These are phyloP conservation scores for Dothistroma septosporum DNA, from an alignment of 2,329 filamentous ascomycete genomes.

Conservation along the genomic window DNA sequence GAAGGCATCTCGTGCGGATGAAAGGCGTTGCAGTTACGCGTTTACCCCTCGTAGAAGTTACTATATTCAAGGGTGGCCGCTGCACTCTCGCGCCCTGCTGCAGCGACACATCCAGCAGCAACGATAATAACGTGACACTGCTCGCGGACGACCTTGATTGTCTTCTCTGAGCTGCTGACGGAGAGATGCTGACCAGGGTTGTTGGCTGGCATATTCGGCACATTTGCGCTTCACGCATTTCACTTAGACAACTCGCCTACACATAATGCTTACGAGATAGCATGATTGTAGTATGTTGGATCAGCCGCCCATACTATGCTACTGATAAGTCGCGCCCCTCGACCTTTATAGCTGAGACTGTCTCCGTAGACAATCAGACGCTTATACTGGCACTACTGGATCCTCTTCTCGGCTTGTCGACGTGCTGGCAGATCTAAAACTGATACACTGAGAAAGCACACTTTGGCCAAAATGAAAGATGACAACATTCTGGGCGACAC, in stretches of 20 bases:
- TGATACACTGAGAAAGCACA: too few species aligned
- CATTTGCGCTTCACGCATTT: too few species aligned
- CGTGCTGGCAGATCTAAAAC: background rate
- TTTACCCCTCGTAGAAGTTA: background rate
- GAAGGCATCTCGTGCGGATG: too few species aligned
- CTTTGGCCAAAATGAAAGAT: too few species aligned
- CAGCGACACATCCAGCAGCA: too few species aligned
- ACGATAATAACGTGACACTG: too few species aligned
- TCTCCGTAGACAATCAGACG: conserved; percentile 12
- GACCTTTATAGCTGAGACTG: conserved; percentile 9
- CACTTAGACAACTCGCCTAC: too few species aligned
- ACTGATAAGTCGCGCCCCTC: conserved; percentile 7
- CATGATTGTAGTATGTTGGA: conserved; percentile 12
- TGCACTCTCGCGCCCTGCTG: background rate
- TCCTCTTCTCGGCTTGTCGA: background rate
- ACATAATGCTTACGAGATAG: conserved; percentile 11
- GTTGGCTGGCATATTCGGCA: too few species aligned
- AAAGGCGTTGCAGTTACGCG: too few species aligned
- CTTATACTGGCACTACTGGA: conserved; percentile 3
- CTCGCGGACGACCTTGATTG: background rate
- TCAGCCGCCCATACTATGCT: conserved; percentile 7
- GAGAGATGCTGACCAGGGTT: background rate
- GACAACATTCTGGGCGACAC: too few species aligned
- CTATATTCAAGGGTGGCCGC: conserved; percentile 2
- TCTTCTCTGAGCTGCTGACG: background rate